Conservation (phyloP, 257 asterid genomes). For the Striga asiatica region DNA sequence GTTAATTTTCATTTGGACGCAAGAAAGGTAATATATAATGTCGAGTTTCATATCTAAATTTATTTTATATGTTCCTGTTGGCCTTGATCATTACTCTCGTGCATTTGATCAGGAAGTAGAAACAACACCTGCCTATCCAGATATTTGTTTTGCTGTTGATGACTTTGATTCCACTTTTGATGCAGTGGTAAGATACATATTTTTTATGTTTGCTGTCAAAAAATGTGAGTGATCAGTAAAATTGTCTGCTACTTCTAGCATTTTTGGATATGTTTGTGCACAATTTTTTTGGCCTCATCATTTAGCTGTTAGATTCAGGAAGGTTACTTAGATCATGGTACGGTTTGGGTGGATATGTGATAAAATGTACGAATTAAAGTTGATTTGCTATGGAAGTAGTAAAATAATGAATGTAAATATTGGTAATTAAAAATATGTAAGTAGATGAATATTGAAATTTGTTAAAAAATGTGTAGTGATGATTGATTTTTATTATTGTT, state of each 20-base stretch:
- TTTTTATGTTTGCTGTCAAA: constrained; percentile 8
- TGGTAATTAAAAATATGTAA: too few relatives aligned
- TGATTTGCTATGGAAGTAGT: too few relatives aligned
- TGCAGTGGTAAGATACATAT: constrained; percentile 71
- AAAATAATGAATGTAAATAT: too few relatives aligned
- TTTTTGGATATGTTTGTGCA: neutral
- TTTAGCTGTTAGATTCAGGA: neutral
- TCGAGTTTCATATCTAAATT: constrained; percentile 10
- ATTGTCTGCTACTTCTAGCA: neutral
- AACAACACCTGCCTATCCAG: constrained; percentile 93
- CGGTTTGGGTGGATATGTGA: too few relatives aligned
- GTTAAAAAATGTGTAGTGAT: too few relatives aligned
- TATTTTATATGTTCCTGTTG: constrained; percentile 3
- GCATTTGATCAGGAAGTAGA: constrained; percentile 67
- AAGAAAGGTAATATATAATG: constrained; percentile 54
- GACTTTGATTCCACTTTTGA: constrained; percentile 97
- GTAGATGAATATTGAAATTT: too few relatives aligned
- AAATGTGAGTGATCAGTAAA: constrained; percentile 3
- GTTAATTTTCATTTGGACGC: constrained; percentile 91
- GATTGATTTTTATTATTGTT: too few relatives aligned
- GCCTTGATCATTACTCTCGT: constrained; percentile 15
- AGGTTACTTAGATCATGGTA: neutral
- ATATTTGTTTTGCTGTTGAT: constrained; percentile 95
- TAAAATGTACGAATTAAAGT: too few relatives aligned
- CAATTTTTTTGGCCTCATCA: neutral